phyloP scores from a whole-genome alignment of 495 filamentous ascomycete species.

The Ramalina intermedia region DNA sequence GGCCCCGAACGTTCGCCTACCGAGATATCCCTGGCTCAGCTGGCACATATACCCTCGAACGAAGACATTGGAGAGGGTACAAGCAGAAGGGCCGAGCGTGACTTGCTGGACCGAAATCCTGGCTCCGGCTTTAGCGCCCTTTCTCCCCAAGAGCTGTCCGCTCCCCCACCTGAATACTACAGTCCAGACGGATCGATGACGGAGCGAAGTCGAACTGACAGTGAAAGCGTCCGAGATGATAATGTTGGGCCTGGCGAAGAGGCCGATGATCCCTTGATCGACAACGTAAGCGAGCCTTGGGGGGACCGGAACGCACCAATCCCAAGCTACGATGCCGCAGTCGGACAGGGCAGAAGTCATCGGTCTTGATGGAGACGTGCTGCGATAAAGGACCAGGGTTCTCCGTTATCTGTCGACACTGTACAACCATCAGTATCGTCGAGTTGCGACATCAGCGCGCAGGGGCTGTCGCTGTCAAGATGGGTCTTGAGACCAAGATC shows the following conservation, averaged over 20 bases:
- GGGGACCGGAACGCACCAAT: constrained; percentile 32
- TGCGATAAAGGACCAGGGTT: too few species aligned
- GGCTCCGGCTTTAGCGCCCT: constrained; percentile 23
- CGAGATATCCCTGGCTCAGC: constrained; percentile 80
- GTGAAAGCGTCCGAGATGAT: constrained; percentile 25
- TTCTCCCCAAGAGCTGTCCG: constrained; percentile 22
- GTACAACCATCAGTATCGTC: too few species aligned
- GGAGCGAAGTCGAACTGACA: constrained; percentile 36
- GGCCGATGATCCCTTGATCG: background rate
- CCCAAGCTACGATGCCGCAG: constrained; percentile 54
- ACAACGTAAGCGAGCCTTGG: background rate
- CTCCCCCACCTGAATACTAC: constrained; percentile 57
- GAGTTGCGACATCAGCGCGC: too few species aligned
- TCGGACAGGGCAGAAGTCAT: constrained; percentile 22
- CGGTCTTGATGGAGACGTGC: background rate
- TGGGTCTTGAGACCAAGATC: too few species aligned
- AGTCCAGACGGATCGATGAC: constrained; percentile 44
- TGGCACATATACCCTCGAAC: constrained; percentile 55
- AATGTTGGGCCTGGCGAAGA: constrained; percentile 1
- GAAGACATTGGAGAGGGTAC: constrained; percentile 66
- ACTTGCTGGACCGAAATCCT: constrained; percentile 16
- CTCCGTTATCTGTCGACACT: too few species aligned
- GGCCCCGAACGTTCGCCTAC: constrained; percentile 87
- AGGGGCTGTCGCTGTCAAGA: too few species aligned
- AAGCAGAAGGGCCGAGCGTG: constrained; percentile 37